Evolutionary conservation across 768 basidiomycete species (phyloP), one percentile per base, ranked within the genome.

Genomic region (Daedalea quercina): DNA sequence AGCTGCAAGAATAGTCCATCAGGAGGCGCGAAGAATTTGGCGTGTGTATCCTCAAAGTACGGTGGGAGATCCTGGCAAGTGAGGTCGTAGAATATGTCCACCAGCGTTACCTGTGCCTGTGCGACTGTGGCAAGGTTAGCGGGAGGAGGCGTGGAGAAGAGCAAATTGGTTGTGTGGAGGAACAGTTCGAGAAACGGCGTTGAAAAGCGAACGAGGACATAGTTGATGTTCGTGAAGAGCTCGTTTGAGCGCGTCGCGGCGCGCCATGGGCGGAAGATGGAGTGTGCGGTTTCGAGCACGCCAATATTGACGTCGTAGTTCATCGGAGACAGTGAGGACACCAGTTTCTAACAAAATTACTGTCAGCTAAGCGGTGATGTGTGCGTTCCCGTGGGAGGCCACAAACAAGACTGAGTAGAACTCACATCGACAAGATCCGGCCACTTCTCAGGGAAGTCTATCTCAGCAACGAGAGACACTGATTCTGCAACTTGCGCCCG

Each of bases 51-150:
- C 65, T 99, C 96, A 60, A 99, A 85, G 58, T 84, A 87, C 13
- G 93, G 92, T 3, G 94, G 96, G 17, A 98, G 75, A 69, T 99
- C 96, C 58, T 98, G 95, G 59, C 89, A 90, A 1, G 88, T 93
- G 57, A 99, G 81, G 68, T 98, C 96, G 62, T 94, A 87, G 73
- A 87, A 98, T 23, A 98, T 81, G 33, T 94, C 89, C 17, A 88
- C 75, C 15, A 96, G 75, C 7, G 93, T 74, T 19, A 85, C 79
- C 77, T 90, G 84, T 0, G 80, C 78, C 57, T 90, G 87, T 1
- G 89, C 84, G 28, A 93, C 61, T 20, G 79, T 73, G 70, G 60
- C 76, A 65, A 58, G 47, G n/a, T 68, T 74, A 42, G 57, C 63
- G 31, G 56, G 73, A 52, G 54, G 66, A 26, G 60, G 74, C 57